A percentile compares a stretch with the other conserved stretches of the same genome.
Evolutionary conservation across 495 filamentous ascomycete genomes (phyloP).

Genomic region (Ramalina peruviana): DNA sequence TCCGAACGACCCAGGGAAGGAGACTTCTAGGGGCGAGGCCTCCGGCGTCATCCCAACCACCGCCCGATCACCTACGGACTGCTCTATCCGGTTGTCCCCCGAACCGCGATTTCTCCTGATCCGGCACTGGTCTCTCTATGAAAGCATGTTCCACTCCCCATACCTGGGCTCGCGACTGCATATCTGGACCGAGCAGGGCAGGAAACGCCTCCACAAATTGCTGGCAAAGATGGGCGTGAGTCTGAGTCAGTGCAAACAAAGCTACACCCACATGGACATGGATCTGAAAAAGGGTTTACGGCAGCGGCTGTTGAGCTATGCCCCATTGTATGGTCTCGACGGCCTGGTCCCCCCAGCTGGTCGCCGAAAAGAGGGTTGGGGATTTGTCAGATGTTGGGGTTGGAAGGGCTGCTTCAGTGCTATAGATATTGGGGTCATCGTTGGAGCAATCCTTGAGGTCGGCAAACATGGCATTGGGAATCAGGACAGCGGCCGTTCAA

Average conservation of each 20-base stretch:
- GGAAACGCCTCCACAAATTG: constrained; percentile 86
- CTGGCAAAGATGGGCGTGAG: constrained; percentile 97
- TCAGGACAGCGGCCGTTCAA: constrained; percentile 12
- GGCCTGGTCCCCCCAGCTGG: constrained; percentile 64
- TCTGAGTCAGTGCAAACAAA: constrained; percentile 83
- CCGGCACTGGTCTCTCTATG: constrained; percentile 92
- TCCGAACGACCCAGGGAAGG: constrained; percentile 39
- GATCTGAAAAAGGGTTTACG: constrained; percentile 79
- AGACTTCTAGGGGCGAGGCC: constrained; percentile 38
- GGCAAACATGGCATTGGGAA: constrained; percentile 31
- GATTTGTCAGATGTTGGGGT: constrained; percentile 93
- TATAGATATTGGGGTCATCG: constrained; percentile 77
- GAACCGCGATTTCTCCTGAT: constrained; percentile 91
- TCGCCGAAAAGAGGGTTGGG: constrained; percentile 70
- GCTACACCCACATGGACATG: constrained; percentile 98
- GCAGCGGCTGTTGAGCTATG: constrained; percentile 76
- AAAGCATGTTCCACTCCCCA: constrained; percentile 95
- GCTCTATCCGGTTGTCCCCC: constrained; percentile 79
- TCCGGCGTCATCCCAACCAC: constrained; percentile 75
- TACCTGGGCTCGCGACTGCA: constrained; percentile 87
- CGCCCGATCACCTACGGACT: constrained; percentile 78
- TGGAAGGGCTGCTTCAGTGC: constrained; percentile 92
- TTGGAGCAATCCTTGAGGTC: constrained; percentile 85
- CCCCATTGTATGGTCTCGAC: constrained; percentile 79
- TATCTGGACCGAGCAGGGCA: constrained; percentile 82